These are phyloP conservation scores for Cryomyces antarcticus DNA, from an alignment of 495 filamentous ascomycete species.

Conservation along the genomic window DNA sequence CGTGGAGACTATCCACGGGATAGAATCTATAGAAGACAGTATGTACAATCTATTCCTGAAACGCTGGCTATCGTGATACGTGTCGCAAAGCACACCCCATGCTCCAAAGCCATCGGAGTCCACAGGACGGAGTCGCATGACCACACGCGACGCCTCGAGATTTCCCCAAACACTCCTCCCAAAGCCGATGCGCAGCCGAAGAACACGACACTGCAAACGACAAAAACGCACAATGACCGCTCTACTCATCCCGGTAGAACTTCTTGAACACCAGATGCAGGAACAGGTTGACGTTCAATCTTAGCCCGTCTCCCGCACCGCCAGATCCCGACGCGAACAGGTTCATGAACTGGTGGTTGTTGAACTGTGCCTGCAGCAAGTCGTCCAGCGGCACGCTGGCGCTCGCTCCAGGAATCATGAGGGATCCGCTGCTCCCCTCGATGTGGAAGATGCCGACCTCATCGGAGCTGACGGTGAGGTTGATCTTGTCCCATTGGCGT, in stretches of 20 bases:
- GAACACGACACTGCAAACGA: too few species aligned
- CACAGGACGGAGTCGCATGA: too few species aligned
- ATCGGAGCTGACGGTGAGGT: slow-evolving; percentile 84
- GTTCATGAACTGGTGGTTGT: slow-evolving; percentile 83
- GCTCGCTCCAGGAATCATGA: slow-evolving; percentile 89
- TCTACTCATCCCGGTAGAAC: slow-evolving; percentile 63
- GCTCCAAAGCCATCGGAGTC: too few species aligned
- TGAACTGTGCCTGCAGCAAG: slow-evolving; percentile 88
- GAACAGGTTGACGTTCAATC: slow-evolving; percentile 87
- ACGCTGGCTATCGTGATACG: too few species aligned
- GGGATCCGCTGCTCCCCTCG: slow-evolving; percentile 78
- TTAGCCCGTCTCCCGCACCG: slow-evolving; percentile 32
- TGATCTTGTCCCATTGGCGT: slow-evolving; percentile 75
- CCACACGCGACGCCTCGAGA: too few species aligned
- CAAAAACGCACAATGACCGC: too few species aligned
- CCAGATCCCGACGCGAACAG: slow-evolving; percentile 43
- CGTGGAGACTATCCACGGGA: too few species aligned
- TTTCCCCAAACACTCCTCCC: too few species aligned
- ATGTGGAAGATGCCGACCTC: slow-evolving; percentile 87
- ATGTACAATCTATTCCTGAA: too few species aligned
- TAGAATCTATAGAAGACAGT: too few species aligned
- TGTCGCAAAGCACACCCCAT: too few species aligned
- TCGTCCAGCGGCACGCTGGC: slow-evolving; percentile 83
- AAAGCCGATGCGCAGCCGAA: too few species aligned
- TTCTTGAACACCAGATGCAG: slow-evolving; percentile 94